Evolutionary conservation across 208 protist species (phyloP).

Genomic region (Ichthyophonus hoferi): DNA sequence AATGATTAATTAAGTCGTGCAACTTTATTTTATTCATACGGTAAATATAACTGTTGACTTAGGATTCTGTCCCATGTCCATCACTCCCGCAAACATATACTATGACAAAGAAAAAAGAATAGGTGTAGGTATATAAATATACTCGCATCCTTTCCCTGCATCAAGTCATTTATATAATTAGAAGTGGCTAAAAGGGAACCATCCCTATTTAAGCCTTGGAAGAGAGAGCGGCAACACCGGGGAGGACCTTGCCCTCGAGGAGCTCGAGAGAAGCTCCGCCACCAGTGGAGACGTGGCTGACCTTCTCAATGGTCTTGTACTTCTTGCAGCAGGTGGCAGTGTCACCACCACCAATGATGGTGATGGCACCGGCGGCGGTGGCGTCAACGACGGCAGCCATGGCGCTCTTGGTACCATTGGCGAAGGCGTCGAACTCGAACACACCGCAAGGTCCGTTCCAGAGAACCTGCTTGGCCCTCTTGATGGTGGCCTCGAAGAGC

Average conservation of each 20-base stretch:
- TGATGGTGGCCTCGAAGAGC: conserved; percentile 73
- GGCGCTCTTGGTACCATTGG: conserved; percentile 72
- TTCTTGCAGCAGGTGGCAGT: conserved; percentile 87
- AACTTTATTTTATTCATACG: too few species aligned
- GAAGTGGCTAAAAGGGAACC: too few species aligned
- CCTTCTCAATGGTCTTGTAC: conserved; percentile 75
- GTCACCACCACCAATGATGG: conserved; percentile 91
- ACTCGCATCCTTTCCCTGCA: too few species aligned
- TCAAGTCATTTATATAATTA: too few species aligned
- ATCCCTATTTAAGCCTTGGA: too few species aligned
- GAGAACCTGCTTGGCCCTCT: conserved; percentile 75
- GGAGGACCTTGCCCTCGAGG: conserved; percentile 75
- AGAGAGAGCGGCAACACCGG: conserved; percentile 36
- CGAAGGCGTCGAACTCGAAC: conserved; percentile 93
- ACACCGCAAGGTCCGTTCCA: conserved; percentile 81
- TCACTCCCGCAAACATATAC: too few species aligned
- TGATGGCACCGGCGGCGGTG: conserved; percentile 72
- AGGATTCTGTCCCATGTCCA: too few species aligned
- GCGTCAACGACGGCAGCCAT: conserved; percentile 61
- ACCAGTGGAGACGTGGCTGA: conserved; percentile 95
- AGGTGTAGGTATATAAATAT: too few species aligned
- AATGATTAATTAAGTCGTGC: too few species aligned
- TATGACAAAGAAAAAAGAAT: too few species aligned
- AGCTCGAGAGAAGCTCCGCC: conserved; percentile 98
- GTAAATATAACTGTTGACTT: too few species aligned